Evolutionary conservation across 345 rosid genomes (phyloP), one percentile per base, ranked within the genome.

Genomic region (Diplotaxis tenuifolia): DNA sequence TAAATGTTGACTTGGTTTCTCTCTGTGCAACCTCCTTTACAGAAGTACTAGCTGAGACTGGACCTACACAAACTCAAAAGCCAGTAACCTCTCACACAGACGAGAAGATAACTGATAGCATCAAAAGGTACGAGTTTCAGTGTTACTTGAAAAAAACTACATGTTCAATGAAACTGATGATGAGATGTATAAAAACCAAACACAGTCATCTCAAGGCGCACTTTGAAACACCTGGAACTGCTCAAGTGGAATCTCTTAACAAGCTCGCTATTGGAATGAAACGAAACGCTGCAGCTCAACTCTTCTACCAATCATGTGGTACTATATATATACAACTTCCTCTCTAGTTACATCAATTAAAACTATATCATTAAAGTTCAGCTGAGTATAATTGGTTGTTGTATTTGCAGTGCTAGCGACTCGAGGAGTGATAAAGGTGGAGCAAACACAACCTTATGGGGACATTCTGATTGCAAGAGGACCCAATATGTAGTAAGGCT

Each of bases 221-320:
- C 76, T 94, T 92, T 76, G 96, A 94, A 58, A 72, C 90, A 38
- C 92, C 93, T 14, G 97, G 96, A 76, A 84, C 86, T 61, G 83
- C 92, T 55, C 71, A 54, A 72, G 78, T 72, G 65, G 97, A 89
- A 80, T 91, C 95, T 45, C 79, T 91, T 61, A 62, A 79, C 85
- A 86, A 84, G 55, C 86, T 91, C 18, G 79, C 96, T 12, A 22
- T 75, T 55, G 98, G 97, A 68, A 80, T 94, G 87, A 83, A 68
- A 81, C 75, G 85, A 70, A 88, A 80, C 73, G 85, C 84, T 58
- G 97, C 98, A 62, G 93, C 98, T 67, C 68, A 82, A 75, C 89
- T 91, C 53, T 93, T 93, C 71, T 91, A 86, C 72, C 98, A 89
- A 75, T 85, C 87, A 29, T 89, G 96, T 64, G 97, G 97, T 93